A percentile compares a stretch with the other conserved stretches of the same genome.
Conservation (phyloP, 345 rosid genomes). For the Hibiscus syriacus region DNA sequence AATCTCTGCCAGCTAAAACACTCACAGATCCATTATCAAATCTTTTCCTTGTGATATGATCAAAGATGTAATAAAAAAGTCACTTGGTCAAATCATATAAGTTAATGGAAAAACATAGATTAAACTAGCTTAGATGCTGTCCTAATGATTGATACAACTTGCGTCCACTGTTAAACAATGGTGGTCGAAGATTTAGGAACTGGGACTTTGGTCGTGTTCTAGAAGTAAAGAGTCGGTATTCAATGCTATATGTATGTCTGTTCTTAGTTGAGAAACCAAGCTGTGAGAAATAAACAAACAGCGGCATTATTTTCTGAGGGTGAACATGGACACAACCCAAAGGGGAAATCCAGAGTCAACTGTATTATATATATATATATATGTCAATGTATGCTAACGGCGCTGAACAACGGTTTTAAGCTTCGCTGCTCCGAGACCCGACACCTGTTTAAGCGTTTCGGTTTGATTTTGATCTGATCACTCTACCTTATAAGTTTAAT, state of each 20-base stretch:
- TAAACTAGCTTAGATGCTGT: neutral
- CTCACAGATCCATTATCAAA: neutral
- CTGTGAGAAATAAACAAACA: constrained; percentile 1
- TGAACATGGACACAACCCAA: constrained; percentile 13
- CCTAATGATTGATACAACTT: neutral
- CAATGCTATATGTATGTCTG: too few relatives aligned
- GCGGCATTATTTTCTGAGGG: constrained; percentile 4
- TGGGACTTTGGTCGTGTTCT: neutral
- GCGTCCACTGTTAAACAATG: neutral
- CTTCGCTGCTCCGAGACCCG: too few relatives aligned
- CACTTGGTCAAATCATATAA: neutral
- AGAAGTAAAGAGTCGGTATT: neutral
- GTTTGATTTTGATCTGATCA: too few relatives aligned
- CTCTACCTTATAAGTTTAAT: too few relatives aligned
- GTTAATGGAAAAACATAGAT: neutral
- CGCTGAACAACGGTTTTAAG: too few relatives aligned
- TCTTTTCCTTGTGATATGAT: neutral
- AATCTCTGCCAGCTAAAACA: neutral
- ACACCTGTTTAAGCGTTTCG: too few relatives aligned
- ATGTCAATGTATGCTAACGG: too few relatives aligned
- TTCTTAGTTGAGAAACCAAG: constrained; percentile 1
- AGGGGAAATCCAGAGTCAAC: neutral
- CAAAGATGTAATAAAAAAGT: neutral
- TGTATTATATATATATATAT: too few relatives aligned
- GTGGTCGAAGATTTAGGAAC: neutral